phyloP scores from a whole-genome alignment of 2,329 filamentous ascomycete species.

The Domatiomyces catenatus region DNA sequence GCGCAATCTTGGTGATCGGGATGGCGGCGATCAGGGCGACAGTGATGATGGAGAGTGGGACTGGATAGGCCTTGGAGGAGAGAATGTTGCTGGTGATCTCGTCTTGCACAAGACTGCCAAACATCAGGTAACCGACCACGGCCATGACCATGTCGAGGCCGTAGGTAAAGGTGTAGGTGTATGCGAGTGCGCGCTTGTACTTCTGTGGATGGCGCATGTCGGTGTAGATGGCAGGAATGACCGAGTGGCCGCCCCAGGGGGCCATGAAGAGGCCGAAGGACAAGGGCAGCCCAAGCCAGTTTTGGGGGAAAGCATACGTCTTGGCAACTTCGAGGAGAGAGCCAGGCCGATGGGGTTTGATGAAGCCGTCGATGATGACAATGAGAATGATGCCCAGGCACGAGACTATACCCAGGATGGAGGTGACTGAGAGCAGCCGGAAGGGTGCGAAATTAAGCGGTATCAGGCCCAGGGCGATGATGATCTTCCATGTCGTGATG shows the following conservation, averaged over 20 bases:
- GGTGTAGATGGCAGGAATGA: conserved; percentile 73
- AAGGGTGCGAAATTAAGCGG: conserved; percentile 75
- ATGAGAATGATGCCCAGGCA: conserved; percentile 79
- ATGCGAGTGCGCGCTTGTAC: conserved; percentile 57
- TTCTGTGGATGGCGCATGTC: conserved; percentile 73
- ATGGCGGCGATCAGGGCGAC: conserved; percentile 83
- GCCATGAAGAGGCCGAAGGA: conserved; percentile 84
- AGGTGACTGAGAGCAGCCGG: conserved; percentile 73
- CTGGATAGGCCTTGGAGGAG: conserved; percentile 54
- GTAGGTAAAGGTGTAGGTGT: conserved; percentile 80
- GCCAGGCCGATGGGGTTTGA: conserved; percentile 64
- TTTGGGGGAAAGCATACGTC: conserved; percentile 68
- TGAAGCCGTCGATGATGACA: conserved; percentile 68
- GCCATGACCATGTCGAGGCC: conserved; percentile 69
- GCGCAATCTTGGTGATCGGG: conserved; percentile 83
- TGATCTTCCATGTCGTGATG: conserved; percentile 63
- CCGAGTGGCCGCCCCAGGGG: conserved; percentile 54
- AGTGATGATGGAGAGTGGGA: conserved; percentile 58
- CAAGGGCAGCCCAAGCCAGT: conserved; percentile 75
- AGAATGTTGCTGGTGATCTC: conserved; percentile 88
- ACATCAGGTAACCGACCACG: conserved; percentile 80
- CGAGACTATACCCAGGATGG: conserved; percentile 78
- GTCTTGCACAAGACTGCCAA: conserved; percentile 72
- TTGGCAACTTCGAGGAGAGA: conserved; percentile 66
- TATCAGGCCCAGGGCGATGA: conserved; percentile 63